Conservation (phyloP, 2,329 filamentous ascomycete genomes). For the Fusarium sp. region DNA sequence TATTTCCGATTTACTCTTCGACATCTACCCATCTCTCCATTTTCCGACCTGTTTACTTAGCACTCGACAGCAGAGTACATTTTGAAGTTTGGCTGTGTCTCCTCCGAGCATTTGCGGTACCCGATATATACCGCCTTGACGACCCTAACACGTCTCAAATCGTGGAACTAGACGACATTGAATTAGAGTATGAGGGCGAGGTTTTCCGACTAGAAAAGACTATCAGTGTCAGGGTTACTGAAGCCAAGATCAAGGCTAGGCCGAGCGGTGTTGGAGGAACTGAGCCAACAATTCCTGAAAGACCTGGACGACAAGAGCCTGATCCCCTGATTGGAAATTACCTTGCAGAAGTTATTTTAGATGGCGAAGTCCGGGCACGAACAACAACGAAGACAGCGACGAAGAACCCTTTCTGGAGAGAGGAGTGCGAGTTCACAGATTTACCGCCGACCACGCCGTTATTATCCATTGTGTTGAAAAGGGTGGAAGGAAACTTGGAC, state of each 20-base stretch:
- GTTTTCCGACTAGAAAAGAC: constrained; percentile 73
- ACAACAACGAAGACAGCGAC: constrained; percentile 79
- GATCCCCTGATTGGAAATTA: constrained; percentile 75
- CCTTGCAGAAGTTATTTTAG: constrained; percentile 81
- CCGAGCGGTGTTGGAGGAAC: constrained; percentile 39
- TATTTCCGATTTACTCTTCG: constrained; percentile 92
- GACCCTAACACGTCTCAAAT: constrained; percentile 58
- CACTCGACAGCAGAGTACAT: constrained; percentile 86
- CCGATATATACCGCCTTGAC: constrained; percentile 83
- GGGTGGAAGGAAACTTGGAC: constrained; percentile 65
- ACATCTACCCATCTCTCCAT: constrained; percentile 79
- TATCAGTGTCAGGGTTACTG: constrained; percentile 68
- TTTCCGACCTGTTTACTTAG: constrained; percentile 89
- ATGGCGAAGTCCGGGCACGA: constrained; percentile 81
- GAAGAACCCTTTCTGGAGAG: constrained; percentile 83
- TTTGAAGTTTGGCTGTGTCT: constrained; percentile 98
- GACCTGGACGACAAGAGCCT: constrained; percentile 41
- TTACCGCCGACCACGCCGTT: constrained; percentile 76
- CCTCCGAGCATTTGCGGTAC: constrained; percentile 89
- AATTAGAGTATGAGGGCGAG: constrained; percentile 59
- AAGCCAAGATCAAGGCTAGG: constrained; percentile 69
- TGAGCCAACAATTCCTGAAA: constrained; percentile 39
- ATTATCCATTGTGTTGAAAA: constrained; percentile 79
- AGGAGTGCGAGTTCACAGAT: constrained; percentile 82
- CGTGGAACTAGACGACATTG: constrained; percentile 55